These are phyloP conservation scores for Phytophthora nicotianae DNA, from an alignment of 352 stramenopile species.

Conservation along the genomic window DNA sequence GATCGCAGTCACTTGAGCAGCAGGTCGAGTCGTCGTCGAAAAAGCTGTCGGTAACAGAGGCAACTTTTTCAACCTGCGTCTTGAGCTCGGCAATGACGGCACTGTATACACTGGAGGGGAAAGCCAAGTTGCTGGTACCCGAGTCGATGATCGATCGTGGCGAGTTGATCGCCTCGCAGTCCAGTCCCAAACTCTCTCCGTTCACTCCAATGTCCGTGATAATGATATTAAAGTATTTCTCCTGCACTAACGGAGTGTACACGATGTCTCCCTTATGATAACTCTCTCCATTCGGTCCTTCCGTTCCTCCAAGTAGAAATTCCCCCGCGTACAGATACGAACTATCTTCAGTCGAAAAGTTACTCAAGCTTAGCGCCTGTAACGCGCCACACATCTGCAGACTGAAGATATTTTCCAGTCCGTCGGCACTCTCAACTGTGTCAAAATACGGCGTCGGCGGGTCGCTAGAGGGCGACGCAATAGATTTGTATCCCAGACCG, in stretches of 20 bases:
- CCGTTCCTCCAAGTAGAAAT: slow-evolving; percentile 62
- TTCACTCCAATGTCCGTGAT: slow-evolving; percentile 69
- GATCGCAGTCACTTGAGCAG: slow-evolving; percentile 70
- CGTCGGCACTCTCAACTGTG: slow-evolving; percentile 36
- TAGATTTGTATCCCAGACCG: slow-evolving; percentile 61
- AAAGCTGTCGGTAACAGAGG: slow-evolving; percentile 56
- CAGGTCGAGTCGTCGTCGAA: slow-evolving; percentile 77
- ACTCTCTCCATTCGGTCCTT: slow-evolving; percentile 46
- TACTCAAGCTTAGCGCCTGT: slow-evolving; percentile 57
- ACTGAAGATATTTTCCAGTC: slow-evolving; percentile 65
- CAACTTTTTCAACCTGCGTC: slow-evolving; percentile 52
- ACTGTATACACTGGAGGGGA: slow-evolving; percentile 70
- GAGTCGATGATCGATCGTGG: slow-evolving; percentile 78
- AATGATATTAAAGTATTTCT: slow-evolving; percentile 82
- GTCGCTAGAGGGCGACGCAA: slow-evolving; percentile 57
- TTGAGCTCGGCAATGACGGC: slow-evolving; percentile 63
- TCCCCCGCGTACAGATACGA: slow-evolving; percentile 61
- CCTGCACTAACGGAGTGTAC: slow-evolving; percentile 78
- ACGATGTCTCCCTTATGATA: slow-evolving; percentile 69
- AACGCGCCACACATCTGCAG: slow-evolving; percentile 80
- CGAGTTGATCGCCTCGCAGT: slow-evolving; percentile 75
- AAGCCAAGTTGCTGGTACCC: slow-evolving; percentile 81
- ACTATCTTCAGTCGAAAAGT: slow-evolving; percentile 39
- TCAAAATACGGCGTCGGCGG: slow-evolving; percentile 72
- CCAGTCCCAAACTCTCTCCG: slow-evolving; percentile 47